Conservation (phyloP, 1,284 basidiomycete species). For the Sporisorium scitamineum region DNA sequence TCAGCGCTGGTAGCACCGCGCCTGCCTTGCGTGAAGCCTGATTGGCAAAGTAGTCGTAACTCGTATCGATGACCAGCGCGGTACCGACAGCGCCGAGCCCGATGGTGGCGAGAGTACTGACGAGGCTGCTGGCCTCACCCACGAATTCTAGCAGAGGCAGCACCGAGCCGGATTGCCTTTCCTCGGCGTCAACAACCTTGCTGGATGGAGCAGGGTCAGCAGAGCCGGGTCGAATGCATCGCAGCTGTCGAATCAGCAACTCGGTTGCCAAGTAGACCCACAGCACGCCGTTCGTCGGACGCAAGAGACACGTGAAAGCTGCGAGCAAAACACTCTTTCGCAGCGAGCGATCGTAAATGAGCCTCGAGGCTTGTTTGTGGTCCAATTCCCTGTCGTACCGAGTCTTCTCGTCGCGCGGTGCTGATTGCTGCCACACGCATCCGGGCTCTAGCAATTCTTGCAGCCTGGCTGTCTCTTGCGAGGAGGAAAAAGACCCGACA, state of each 20-base stretch:
- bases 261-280: slow-evolving; percentile 76
- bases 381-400: slow-evolving; percentile 22
- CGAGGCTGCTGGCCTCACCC: slow-evolving; percentile 17
- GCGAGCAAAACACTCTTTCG: slow-evolving; percentile 70
- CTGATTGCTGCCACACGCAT: slow-evolving; percentile 15
- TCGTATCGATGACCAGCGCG: slow-evolving; percentile 75
- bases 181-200: neutral
- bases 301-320: slow-evolving; percentile 81
- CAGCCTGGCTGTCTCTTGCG: slow-evolving; percentile 8
- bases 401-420: neutral
- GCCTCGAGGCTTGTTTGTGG: slow-evolving; percentile 8
- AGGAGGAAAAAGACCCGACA: slow-evolving; percentile 7
- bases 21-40: neutral
- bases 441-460: slow-evolving; percentile 6
- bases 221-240: neutral
- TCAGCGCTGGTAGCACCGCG: slow-evolving; percentile 74
- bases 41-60: slow-evolving; percentile 75
- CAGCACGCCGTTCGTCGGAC: slow-evolving; percentile 86
- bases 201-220: neutral
- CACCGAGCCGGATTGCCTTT: slow-evolving; percentile 12
- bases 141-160: slow-evolving; percentile 23
- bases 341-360: slow-evolving; percentile 21
- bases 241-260: slow-evolving; percentile 21
- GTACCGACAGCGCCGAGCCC: slow-evolving; percentile 70
- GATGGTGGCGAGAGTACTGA: slow-evolving; percentile 4